These are phyloP conservation scores for Xerocomus amazonicus DNA, from an alignment of 1,284 basidiomycete species.

Conservation along the genomic window DNA sequence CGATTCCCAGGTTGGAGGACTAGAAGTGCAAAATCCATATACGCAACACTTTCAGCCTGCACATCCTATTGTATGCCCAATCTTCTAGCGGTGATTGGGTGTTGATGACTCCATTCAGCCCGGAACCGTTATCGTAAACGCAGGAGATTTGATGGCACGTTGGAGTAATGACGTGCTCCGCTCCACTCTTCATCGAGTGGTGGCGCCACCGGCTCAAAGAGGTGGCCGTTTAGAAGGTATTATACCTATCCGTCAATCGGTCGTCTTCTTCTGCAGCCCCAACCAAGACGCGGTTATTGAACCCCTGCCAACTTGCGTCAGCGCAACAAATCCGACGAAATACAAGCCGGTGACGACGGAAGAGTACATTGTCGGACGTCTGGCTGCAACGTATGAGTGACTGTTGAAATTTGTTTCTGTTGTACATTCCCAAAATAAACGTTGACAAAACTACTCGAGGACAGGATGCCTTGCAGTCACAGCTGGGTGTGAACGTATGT, in stretches of 20 bases:
- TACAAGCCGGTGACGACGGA: conserved; percentile 70
- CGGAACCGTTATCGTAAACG: conserved; percentile 43
- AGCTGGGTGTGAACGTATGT: not conserved
- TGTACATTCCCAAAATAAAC: not conserved
- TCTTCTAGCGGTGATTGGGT: conserved; percentile 1
- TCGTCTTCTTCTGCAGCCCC: conserved; percentile 87
- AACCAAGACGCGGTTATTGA: conserved; percentile 67
- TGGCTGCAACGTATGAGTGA: conserved; percentile 54
- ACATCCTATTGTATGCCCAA: conserved; percentile 62
- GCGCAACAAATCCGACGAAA: conserved; percentile 44
- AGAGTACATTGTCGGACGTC: conserved; percentile 72
- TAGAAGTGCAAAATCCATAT: conserved; percentile 79
- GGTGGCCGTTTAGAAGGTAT: conserved; percentile 48
- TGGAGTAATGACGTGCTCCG: conserved; percentile 82
- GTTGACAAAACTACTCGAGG: not conserved
- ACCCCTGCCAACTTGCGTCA: conserved; percentile 70
- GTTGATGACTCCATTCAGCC: conserved; percentile 42
- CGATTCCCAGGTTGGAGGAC: conserved; percentile 61
- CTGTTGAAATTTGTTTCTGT: not conserved
- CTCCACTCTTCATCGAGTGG: conserved; percentile 80
- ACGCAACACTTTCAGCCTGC: conserved; percentile 70
- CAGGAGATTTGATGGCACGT: conserved; percentile 39
- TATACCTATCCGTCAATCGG: conserved; percentile 70
- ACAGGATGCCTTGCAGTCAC: not conserved
- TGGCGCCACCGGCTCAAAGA: conserved; percentile 58